Base-by-base conservation (phyloP, 177 flowering plant genomes). In the Tripterygium wilfordii region DNA sequence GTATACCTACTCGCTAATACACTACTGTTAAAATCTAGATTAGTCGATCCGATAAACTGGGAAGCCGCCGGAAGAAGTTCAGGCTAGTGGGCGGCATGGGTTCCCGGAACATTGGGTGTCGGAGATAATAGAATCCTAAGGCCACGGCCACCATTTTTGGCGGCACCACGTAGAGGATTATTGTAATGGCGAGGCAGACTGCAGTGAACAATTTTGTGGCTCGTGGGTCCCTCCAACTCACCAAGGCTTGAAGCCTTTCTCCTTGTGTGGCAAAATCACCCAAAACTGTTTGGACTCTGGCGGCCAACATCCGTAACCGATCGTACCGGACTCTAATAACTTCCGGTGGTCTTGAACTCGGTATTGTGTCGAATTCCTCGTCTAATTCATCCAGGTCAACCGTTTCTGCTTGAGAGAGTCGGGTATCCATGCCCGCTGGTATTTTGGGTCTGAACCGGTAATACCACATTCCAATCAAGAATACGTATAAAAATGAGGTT, bases 131-230 rank as follows among this genome's bases (percentile, higher is more conserved):
- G 57, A 92, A 92, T n/a, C 99, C 99, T 0, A 87, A 57, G 0
- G 99, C 97, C 66, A 92, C 96, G 0, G 96, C 92, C 58, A 85
- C 97, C 99, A 92, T 86, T 63, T 92, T 92, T 1, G 96, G 72
- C 9, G 99, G 97, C 47, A 84, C 95, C 31, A 51, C 56, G 36
- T 92, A 92, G 10, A 92, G 61, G 19, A 71, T 50, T 26, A 84
- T 26, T 3, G 97, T 79, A 25, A 87, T 82, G 18, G 52, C 45
- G 1, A 87, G 38, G 32, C 95, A 87, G 9, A 79, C 62, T 19
- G 79, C 90, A 0, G 89, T 81, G 70, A 90, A 89, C 56, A 94
- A 17, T 40, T 76, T 76, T 2, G 96, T 85, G 14, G 99, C 99
- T 23, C 97, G 58, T 23, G 99, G 99, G 64, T 94, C 99, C 60